These are phyloP conservation scores for Fusarium xyrophilum DNA, from an alignment of 2,329 filamentous ascomycete species.

Conservation along the genomic window DNA sequence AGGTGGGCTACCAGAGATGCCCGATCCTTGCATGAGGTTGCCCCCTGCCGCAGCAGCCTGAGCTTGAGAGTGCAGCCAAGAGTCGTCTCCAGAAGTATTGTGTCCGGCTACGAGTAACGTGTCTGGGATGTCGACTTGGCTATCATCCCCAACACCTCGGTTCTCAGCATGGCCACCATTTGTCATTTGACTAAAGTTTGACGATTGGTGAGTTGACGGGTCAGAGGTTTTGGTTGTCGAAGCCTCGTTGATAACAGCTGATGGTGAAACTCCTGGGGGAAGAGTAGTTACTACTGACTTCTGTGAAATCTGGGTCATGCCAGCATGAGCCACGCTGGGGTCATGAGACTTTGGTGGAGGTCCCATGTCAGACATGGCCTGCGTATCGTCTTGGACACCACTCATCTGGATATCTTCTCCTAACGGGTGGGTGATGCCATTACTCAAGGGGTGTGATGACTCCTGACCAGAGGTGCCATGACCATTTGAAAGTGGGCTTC, in stretches of 20 bases:
- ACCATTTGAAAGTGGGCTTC: conserved; percentile 67
- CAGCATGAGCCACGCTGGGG: conserved; percentile 51
- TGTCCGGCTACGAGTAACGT: conserved; percentile 58
- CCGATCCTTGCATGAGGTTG: conserved; percentile 40
- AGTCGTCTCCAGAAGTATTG: conserved; percentile 58
- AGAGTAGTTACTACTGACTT: conserved; percentile 65
- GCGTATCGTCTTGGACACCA: conserved; percentile 57
- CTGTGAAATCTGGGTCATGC: conserved; percentile 68
- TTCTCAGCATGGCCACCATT: conserved; percentile 67
- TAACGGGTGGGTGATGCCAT: conserved; percentile 61
- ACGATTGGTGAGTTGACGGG: conserved; percentile 68
- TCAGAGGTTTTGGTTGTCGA: conserved; percentile 92
- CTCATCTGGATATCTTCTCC: conserved; percentile 65
- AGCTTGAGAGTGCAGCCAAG: conserved; percentile 66
- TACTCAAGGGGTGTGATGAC: conserved; percentile 55
- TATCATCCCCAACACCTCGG: conserved; percentile 42
- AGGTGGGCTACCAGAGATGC: conserved; percentile 46
- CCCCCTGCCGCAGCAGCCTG: conserved; percentile 57
- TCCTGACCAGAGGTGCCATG: conserved; percentile 50
- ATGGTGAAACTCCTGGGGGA: conserved; percentile 64
- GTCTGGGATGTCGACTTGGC: conserved; percentile 59
- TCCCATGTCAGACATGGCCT: conserved; percentile 59
- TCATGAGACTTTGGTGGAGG: conserved; percentile 53
- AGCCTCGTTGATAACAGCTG: conserved; percentile 77
- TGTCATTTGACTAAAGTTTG: conserved; percentile 71